Evolutionary conservation across 345 rosid species (phyloP).

Genomic region (Aquilaria yunnanensis): DNA sequence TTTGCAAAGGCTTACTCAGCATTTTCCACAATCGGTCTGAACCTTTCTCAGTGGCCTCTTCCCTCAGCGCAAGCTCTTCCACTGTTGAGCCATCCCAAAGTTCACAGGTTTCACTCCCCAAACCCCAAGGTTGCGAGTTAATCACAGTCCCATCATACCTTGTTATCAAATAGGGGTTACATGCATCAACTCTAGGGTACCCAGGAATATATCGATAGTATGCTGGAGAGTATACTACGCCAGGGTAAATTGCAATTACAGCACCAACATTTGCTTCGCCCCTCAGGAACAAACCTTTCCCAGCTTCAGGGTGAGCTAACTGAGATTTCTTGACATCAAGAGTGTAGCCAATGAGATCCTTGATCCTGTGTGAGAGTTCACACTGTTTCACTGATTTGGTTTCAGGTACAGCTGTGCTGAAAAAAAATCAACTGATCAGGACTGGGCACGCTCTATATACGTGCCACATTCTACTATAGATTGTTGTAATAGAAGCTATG

Average conservation of each 20-base stretch:
- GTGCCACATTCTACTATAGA: too few relatives aligned
- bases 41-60: slow-evolving; percentile 28
- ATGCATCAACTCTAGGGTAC: slow-evolving; percentile 60
- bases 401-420: slow-evolving; percentile 69
- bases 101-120: slow-evolving; percentile 56
- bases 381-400: slow-evolving; percentile 47
- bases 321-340: slow-evolving; percentile 57
- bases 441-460: slow-evolving; percentile 1
- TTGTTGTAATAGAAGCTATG: too few relatives aligned
- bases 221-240: slow-evolving; percentile 68
- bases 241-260: slow-evolving; percentile 82
- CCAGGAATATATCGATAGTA: slow-evolving; percentile 78
- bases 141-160: slow-evolving; percentile 76
- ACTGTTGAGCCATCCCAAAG: slow-evolving; percentile 44
- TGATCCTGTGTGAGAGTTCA: slow-evolving; percentile 52
- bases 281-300: slow-evolving; percentile 65
- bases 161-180: slow-evolving; percentile 70
- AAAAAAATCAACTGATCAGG: slow-evolving; percentile 37
- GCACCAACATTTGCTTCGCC: slow-evolving; percentile 83
- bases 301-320: slow-evolving; percentile 67
- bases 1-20: slow-evolving; percentile 69
- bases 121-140: slow-evolving; percentile 86
- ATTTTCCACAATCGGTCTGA: slow-evolving; percentile 65
- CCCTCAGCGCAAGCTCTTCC: slow-evolving; percentile 24
- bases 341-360: slow-evolving; percentile 63